Evolutionary conservation across 192 early-diverging fungal species (phyloP), one percentile per base, ranked within the genome.

Genomic region (Rhizophagus clarus): DNA sequence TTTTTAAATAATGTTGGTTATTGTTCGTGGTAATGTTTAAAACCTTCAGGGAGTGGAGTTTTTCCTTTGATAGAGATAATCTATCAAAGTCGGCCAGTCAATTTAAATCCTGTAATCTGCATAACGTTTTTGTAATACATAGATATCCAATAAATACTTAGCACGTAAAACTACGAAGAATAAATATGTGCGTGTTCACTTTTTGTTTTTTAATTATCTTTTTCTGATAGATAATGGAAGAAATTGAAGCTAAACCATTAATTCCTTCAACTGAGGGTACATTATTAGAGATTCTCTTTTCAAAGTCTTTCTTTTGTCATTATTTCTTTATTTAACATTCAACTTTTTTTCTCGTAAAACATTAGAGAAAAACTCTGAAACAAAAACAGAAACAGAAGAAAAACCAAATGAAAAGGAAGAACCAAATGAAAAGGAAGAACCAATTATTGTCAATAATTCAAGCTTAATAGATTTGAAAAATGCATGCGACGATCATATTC

Each of bases 401-500:
- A 14, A 10, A 10, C 11, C 11, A 29, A 8, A 17, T 15, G n/a
- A n/a, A n/a, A n/a, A n/a, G 5, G 34, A 56, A 56, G 4, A 15
- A 15, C 15, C 15, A 22, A 12, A 2, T 7, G 77, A 79, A 34
- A 61, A 45, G 45, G 47, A 79, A 56, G 77, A 79, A 32, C 63
- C 49, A 42, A 84, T 84, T 66, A 84, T 83, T 72, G 81, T 82
- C 61, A 81, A 86, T 80, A 86, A 84, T 76, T 86, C 79, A 47
- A 86, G 66, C 51, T 61, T 84, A 56, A 14, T 70, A 45, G 85
- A 92, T 82, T 82, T 92, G 66, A 92, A 92, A 83, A 79, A 86
- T 61, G 88, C 91, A 3, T 89, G 90, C 80, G 93, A 94, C 85
- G 89, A 89, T 76, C 87, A 89, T 47, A 79, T 94, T 76, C 81